Conservation (phyloP, 2,329 filamentous ascomycete genomes). For the Calonectria hongkongensis region DNA sequence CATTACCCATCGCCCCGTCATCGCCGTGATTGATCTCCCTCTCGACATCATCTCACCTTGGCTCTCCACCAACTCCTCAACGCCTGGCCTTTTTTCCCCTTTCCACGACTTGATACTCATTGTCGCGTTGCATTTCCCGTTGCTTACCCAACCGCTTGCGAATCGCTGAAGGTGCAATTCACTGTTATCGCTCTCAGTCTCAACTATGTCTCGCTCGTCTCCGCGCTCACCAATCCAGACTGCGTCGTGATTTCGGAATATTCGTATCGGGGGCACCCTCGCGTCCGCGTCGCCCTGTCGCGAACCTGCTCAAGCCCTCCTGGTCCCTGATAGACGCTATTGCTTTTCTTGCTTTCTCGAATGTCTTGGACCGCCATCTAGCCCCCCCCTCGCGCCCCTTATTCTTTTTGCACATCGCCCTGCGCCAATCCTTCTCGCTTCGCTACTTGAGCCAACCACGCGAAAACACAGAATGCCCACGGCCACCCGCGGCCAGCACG, state of each 20-base stretch:
- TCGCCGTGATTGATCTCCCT: slow-evolving; percentile 43
- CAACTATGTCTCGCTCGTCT: slow-evolving; percentile 49
- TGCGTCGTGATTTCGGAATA: slow-evolving; percentile 48
- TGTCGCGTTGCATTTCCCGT: slow-evolving; percentile 22
- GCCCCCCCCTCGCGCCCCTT: slow-evolving; percentile 44
- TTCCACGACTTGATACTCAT: slow-evolving; percentile 19
- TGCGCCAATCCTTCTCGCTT: slow-evolving; percentile 45
- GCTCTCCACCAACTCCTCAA: slow-evolving; percentile 35
- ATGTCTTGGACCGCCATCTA: slow-evolving; percentile 49
- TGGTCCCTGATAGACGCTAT: slow-evolving; percentile 39
- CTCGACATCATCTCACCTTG: slow-evolving; percentile 46
- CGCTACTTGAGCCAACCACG: slow-evolving; percentile 42
- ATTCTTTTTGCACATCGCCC: slow-evolving; percentile 37
- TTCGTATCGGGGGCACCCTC: slow-evolving; percentile 49
- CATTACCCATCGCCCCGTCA: slow-evolving; percentile 46
- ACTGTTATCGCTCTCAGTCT: slow-evolving; percentile 40
- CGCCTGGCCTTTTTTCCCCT: slow-evolving; percentile 24
- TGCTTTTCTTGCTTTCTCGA: slow-evolving; percentile 42
- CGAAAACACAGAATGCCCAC: slow-evolving; percentile 54
- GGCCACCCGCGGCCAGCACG: slow-evolving; percentile 37
- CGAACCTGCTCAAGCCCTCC: slow-evolving; percentile 39
- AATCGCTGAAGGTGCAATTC: slow-evolving; percentile 30
- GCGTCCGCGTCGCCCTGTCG: slow-evolving; percentile 44
- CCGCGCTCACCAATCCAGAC: slow-evolving; percentile 45
- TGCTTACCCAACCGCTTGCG: slow-evolving; percentile 26